Evolutionary conservation across 2,329 filamentous ascomycete genomes (phyloP).

Genomic region (Myriosclerotinia scirpicola): DNA sequence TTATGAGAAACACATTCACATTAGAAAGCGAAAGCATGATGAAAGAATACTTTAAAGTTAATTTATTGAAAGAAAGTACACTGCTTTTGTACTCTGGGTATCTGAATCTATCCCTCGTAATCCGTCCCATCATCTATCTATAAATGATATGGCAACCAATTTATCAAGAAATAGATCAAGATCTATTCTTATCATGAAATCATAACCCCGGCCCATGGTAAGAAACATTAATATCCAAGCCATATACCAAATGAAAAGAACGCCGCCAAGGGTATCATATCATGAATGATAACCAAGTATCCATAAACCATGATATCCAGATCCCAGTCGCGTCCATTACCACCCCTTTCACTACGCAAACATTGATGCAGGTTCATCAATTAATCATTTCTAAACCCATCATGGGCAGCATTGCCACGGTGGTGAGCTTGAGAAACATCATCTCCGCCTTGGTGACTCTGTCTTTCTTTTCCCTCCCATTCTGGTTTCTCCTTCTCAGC

Average conservation of each 20-base stretch:
- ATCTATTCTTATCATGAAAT: neutral
- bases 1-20: neutral
- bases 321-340: slow-evolving; percentile 11
- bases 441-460: neutral
- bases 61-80: neutral
- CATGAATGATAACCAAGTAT: slow-evolving; percentile 14
- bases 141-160: neutral
- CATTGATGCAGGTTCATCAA: neutral
- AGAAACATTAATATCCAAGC: slow-evolving; percentile 19
- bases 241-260: slow-evolving; percentile 9
- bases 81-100: slow-evolving; percentile 14
- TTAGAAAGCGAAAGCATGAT: neutral
- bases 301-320: slow-evolving; percentile 13
- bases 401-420: slow-evolving; percentile 13
- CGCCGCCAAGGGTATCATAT: slow-evolving; percentile 17
- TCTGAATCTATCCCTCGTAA: neutral
- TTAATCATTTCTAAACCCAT: slow-evolving; percentile 22
- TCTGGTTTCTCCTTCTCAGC: slow-evolving; percentile 19
- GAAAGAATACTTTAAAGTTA: neutral
- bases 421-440: slow-evolving; percentile 2
- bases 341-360: neutral
- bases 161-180: neutral
- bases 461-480: slow-evolving; percentile 11
- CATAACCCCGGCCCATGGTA: slow-evolving; percentile 2
- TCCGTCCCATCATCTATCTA: neutral